Conservation (phyloP, 2,329 filamentous ascomycete species). For the Arthrobotrys musiformis region DNA sequence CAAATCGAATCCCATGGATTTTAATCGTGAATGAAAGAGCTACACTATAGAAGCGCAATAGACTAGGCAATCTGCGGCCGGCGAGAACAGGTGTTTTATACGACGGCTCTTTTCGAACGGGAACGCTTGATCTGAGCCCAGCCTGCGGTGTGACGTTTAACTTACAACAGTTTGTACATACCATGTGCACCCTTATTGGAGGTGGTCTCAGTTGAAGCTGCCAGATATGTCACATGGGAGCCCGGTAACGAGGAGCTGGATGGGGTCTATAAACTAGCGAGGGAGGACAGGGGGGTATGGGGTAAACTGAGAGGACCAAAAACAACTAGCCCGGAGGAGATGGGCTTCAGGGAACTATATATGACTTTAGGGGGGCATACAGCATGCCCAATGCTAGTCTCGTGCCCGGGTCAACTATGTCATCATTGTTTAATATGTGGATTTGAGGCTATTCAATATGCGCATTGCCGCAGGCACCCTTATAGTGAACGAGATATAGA, state of each 20-base stretch:
- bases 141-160: neutral
- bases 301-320: constrained; percentile 6
- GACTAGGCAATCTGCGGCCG: no score
- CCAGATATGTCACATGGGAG: constrained; percentile 58
- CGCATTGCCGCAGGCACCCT: no score
- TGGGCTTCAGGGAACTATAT: neutral
- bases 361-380: no score
- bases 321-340: neutral
- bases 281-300: constrained; percentile 22
- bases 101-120: neutral
- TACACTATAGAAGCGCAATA: no score
- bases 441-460: no score
- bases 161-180: neutral
- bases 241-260: constrained; percentile 29
- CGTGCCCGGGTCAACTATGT: no score
- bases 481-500: no score
- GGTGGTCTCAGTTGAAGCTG: constrained; percentile 44
- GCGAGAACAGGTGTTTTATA: neutral
- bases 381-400: no score
- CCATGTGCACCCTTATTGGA: neutral
- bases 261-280: constrained; percentile 4
- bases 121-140: neutral
- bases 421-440: no score
- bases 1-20: no score
- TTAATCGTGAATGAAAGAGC: no score